phyloP scores from a whole-genome alignment of 352 stramenopile species.

The Phytophthora kernoviae region DNA sequence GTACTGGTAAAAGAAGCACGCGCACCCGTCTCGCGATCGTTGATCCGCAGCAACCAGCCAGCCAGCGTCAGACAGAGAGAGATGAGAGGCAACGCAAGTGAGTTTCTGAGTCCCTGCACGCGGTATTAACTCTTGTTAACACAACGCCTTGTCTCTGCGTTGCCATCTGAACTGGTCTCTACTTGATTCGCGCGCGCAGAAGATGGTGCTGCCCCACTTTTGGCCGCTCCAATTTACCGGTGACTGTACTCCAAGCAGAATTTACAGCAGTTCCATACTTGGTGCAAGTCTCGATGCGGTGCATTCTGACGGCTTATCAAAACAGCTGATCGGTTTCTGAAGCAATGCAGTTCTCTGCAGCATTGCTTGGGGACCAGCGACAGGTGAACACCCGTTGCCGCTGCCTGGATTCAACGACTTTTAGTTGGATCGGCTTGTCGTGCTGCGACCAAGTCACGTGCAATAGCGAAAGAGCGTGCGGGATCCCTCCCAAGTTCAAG shows the following conservation, averaged over 20 bases:
- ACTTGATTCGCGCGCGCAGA: constrained; percentile 1
- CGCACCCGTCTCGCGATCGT: too few species aligned
- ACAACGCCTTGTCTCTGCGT: not conserved
- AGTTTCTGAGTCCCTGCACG: not conserved
- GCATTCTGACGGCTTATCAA: not conserved
- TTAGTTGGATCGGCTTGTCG: not conserved
- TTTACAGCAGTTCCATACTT: not conserved
- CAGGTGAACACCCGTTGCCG: not conserved
- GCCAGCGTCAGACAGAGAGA: too few species aligned
- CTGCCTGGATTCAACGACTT: not conserved
- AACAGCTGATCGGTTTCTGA: too few species aligned
- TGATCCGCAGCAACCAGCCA: not conserved
- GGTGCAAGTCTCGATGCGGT: not conserved
- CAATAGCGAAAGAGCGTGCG: constrained; percentile 10
- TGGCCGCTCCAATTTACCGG: not conserved
- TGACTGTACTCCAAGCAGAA: not conserved
- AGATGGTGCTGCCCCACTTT: not conserved
- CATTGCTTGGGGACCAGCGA: too few species aligned
- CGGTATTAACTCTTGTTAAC: constrained; percentile 1
- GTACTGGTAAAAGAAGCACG: constrained; percentile 2
- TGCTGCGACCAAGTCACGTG: not conserved
- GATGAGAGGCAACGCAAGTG: too few species aligned
- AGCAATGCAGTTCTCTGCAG: too few species aligned
- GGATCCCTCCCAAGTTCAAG: constrained; percentile 20
- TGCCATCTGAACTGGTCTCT: not conserved